These are phyloP conservation scores for Phoma herbarum DNA, from an alignment of 2,329 filamentous ascomycete genomes.

Conservation along the genomic window DNA sequence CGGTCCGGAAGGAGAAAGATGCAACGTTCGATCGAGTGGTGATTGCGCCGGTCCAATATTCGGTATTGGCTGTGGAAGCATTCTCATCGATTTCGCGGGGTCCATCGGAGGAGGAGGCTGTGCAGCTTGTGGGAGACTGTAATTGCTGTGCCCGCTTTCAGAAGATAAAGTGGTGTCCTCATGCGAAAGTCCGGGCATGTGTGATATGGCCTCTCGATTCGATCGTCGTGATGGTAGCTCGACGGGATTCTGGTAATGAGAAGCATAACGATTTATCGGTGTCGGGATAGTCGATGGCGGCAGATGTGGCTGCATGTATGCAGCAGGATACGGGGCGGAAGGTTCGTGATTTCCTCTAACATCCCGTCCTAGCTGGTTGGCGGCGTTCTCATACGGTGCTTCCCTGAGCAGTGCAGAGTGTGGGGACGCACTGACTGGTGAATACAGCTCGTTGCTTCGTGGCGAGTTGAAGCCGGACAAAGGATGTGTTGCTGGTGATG, in stretches of 20 bases:
- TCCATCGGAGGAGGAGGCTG: conserved; percentile 38
- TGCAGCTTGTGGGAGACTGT: conserved; percentile 24
- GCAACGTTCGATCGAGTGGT: conserved; percentile 42
- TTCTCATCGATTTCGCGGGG: conserved; percentile 44
- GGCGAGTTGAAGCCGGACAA: conserved; percentile 48
- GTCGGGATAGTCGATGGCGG: conserved; percentile 12
- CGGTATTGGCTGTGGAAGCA: conserved; percentile 51
- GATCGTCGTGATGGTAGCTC: conserved; percentile 47
- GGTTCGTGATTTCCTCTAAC: conserved; percentile 31
- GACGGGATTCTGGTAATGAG: conserved; percentile 34
- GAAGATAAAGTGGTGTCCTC: conserved; percentile 54
- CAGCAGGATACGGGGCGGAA: conserved; percentile 28
- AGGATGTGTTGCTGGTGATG: conserved; percentile 44
- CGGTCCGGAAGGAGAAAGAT: conserved; percentile 17
- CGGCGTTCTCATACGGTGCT: conserved; percentile 32
- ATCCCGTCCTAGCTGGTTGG: conserved; percentile 33
- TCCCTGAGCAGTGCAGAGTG: conserved; percentile 42
- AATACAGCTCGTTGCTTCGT: conserved; percentile 44
- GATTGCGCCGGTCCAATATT: conserved; percentile 41
- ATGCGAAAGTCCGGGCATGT: conserved; percentile 48
- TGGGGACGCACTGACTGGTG: conserved; percentile 47
- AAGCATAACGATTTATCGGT: conserved; percentile 9
- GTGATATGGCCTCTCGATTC: conserved; percentile 37
- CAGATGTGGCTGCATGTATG: conserved; percentile 28
- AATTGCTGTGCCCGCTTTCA: conserved; percentile 43